Percentiles rank a stretch among this genome's conserved stretches.
These are phyloP conservation scores for Cardiospermum halicacabum DNA, from an alignment of 345 rosid species.

Conservation along the genomic window DNA sequence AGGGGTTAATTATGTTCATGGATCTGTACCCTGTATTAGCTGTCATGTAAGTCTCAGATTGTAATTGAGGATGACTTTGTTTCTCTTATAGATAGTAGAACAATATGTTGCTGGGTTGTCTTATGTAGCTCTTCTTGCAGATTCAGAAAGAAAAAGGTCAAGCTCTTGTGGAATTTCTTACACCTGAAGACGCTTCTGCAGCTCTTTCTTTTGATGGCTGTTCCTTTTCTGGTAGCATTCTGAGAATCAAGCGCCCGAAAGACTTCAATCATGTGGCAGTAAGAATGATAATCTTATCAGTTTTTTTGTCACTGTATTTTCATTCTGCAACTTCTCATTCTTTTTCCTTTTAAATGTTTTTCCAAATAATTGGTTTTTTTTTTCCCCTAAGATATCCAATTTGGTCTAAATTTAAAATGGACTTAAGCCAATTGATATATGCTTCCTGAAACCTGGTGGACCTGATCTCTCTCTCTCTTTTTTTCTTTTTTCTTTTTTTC, in stretches of 20 bases:
- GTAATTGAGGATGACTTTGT: slow-evolving; percentile 13
- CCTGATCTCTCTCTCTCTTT: too few relatives aligned
- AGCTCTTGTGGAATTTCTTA: slow-evolving; percentile 90
- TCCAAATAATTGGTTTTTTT: background rate
- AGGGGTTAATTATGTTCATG: slow-evolving; percentile 52
- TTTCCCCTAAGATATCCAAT: background rate
- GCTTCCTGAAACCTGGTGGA: too few relatives aligned
- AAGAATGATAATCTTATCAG: slow-evolving; percentile 38
- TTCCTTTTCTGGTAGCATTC: slow-evolving; percentile 52
- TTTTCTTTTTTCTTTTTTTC: too few relatives aligned
- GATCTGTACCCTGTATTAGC: slow-evolving; percentile 83
- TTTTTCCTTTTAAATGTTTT: slow-evolving; percentile 6
- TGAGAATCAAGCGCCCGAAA: slow-evolving; percentile 82
- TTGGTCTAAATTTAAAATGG: background rate
- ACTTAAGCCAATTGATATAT: background rate
- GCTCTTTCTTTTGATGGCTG: slow-evolving; percentile 80
- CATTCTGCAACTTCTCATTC: background rate
- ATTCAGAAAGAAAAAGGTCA: slow-evolving; percentile 74
- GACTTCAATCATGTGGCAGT: slow-evolving; percentile 78
- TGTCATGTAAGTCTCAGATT: slow-evolving; percentile 66
- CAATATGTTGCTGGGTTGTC: slow-evolving; percentile 10
- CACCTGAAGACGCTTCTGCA: slow-evolving; percentile 91
- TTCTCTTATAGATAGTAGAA: slow-evolving; percentile 17
- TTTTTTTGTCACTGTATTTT: slow-evolving; percentile 3
- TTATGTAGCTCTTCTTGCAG: slow-evolving; percentile 38